These are phyloP conservation scores for Allium cepa DNA, from an alignment of 106 monocot species.

Conservation along the genomic window DNA sequence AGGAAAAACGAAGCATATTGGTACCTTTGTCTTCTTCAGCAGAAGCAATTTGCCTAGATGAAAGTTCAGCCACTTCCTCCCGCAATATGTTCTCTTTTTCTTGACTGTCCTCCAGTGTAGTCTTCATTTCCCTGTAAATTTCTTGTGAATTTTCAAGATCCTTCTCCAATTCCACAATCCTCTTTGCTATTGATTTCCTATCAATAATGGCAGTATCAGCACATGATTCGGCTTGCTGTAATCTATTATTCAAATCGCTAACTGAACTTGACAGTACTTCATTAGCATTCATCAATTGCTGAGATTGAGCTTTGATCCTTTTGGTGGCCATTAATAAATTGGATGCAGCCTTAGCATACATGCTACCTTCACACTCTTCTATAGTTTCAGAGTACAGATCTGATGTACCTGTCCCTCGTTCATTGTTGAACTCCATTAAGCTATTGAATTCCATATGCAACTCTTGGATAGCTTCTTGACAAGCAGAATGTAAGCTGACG, in stretches of 20 bases:
- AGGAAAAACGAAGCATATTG: background rate
- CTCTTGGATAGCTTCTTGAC: constrained; percentile 29
- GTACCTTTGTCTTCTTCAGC: constrained; percentile 44
- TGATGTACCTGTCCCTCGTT: background rate
- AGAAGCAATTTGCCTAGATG: constrained; percentile 22
- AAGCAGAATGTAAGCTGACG: constrained; percentile 33
- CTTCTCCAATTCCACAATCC: constrained; percentile 34
- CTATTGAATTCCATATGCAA: constrained; percentile 31
- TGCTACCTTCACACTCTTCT: constrained; percentile 3
- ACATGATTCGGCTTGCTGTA: constrained; percentile 36
- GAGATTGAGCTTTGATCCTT: constrained; percentile 25
- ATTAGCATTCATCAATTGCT: constrained; percentile 33
- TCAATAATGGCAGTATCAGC: constrained; percentile 40
- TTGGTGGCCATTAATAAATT: constrained; percentile 29
- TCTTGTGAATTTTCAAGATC: constrained; percentile 39
- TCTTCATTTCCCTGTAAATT: constrained; percentile 40
- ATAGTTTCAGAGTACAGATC: background rate
- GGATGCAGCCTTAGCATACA: constrained; percentile 24
- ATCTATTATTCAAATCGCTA: constrained; percentile 32
- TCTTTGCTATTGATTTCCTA: constrained; percentile 24
- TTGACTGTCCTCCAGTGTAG: constrained; percentile 41
- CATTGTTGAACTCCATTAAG: constrained; percentile 16
- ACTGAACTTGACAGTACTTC: constrained; percentile 11
- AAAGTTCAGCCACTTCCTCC: constrained; percentile 45
- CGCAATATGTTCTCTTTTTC: constrained; percentile 28